Evolutionary conservation across 345 rosid genomes (phyloP).

Genomic region (Citrus unshiu): DNA sequence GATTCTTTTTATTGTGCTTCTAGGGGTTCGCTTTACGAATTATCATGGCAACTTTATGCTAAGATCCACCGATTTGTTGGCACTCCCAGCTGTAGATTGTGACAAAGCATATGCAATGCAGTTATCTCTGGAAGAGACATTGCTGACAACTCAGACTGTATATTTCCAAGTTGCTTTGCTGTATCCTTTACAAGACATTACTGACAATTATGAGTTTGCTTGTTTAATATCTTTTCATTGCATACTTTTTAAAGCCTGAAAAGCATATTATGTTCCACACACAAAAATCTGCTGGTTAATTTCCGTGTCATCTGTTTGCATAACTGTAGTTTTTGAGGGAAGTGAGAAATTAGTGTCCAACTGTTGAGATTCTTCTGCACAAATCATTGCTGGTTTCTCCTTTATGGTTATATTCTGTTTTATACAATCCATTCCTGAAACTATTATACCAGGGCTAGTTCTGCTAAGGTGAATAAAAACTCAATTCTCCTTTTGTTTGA

Average conservation of each 20-base stretch:
- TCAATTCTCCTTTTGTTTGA: not conserved
- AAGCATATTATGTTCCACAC: not conserved
- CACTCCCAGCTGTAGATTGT: conserved; percentile 98
- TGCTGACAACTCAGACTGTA: conserved; percentile 81
- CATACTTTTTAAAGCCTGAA: not conserved
- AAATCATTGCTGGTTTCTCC: not conserved
- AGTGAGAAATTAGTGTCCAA: not conserved
- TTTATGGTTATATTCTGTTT: not conserved
- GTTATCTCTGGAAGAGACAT: conserved; percentile 87
- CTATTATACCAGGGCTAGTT: not conserved
- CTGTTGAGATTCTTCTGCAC: not conserved
- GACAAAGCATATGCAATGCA: conserved; percentile 99
- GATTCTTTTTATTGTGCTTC: conserved; percentile 25
- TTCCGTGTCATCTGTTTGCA: not conserved
- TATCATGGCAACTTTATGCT: conserved; percentile 99
- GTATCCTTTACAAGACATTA: conserved; percentile 61
- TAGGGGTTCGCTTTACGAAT: conserved; percentile 88
- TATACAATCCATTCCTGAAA: not conserved
- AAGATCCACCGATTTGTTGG: conserved; percentile 88
- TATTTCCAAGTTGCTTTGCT: conserved; percentile 97
- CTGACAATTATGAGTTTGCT: not conserved
- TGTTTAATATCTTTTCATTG: not conserved
- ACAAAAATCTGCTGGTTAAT: not conserved
- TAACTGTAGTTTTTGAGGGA: not conserved
- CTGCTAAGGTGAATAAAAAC: not conserved